Conservation (phyloP, 2,329 filamentous ascomycete genomes). For the Sclerotinia sclerotiorum region DNA sequence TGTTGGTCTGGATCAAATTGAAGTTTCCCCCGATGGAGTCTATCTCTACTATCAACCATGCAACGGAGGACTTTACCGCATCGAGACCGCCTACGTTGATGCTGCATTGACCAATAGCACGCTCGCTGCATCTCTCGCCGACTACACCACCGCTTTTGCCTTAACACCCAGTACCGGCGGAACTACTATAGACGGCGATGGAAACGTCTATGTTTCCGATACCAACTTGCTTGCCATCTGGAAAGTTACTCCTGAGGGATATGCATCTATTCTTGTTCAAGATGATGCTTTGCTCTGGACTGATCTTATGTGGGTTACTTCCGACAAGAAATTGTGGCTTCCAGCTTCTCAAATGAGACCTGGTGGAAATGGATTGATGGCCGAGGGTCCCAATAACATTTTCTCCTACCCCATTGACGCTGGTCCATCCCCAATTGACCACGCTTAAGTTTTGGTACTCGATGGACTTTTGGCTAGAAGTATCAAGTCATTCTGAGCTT, state of each 20-base stretch:
- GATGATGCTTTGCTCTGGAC: constrained; percentile 28
- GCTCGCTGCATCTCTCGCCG: constrained; percentile 34
- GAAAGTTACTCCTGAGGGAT: constrained; percentile 27
- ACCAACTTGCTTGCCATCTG: constrained; percentile 34
- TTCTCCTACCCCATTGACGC: constrained; percentile 30
- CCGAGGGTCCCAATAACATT: constrained; percentile 26
- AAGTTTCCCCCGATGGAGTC: constrained; percentile 43
- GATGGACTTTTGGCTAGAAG: not conserved
- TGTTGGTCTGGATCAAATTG: constrained; percentile 43
- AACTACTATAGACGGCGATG: constrained; percentile 38
- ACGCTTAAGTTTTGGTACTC: not conserved
- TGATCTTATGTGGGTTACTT: constrained; percentile 28
- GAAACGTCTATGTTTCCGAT: constrained; percentile 44
- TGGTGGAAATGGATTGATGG: constrained; percentile 25
- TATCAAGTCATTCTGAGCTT: not conserved
- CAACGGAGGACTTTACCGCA: constrained; percentile 41
- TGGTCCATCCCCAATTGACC: constrained; percentile 25
- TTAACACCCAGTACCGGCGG: constrained; percentile 5
- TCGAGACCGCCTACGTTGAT: constrained; percentile 42
- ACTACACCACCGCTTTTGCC: constrained; percentile 37
- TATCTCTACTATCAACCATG: constrained; percentile 44
- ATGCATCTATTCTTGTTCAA: constrained; percentile 27
- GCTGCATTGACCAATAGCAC: constrained; percentile 41
- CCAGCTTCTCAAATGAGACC: constrained; percentile 29
- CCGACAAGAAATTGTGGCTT: constrained; percentile 27